A percentile compares a stretch with the other conserved stretches of the same genome.
These are phyloP conservation scores for Salmacisia buchloeana DNA, from an alignment of 1,284 basidiomycete genomes.

Conservation along the genomic window DNA sequence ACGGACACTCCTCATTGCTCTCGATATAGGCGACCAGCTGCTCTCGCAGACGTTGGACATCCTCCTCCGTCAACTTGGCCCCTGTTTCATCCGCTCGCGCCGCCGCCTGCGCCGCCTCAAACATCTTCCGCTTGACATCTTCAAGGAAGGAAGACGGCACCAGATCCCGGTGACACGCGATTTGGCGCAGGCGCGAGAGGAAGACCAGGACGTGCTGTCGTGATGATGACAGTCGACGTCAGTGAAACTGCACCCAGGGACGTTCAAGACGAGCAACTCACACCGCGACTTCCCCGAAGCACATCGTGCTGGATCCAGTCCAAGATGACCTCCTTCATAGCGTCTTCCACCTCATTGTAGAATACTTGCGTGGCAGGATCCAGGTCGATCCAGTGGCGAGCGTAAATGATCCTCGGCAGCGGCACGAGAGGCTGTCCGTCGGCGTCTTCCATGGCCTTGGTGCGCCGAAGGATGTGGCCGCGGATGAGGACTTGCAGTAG, in stretches of 20 bases:
- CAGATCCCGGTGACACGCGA: conserved; percentile 72
- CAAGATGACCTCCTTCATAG: conserved; percentile 63
- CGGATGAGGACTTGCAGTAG: conserved; percentile 67
- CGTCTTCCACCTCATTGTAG: conserved; percentile 68
- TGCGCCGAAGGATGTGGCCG: conserved; percentile 73
- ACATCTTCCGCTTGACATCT: conserved; percentile 57
- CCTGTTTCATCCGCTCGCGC: neutral
- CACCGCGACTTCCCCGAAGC: conserved; percentile 19
- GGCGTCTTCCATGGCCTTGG: conserved; percentile 64
- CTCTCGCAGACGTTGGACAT: conserved; percentile 58
- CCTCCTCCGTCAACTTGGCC: conserved; percentile 6
- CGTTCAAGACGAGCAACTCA: conserved; percentile 16
- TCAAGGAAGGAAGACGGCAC: conserved; percentile 71
- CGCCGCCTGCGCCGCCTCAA: conserved; percentile 53
- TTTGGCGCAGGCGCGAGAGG: conserved; percentile 78
- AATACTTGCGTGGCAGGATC: conserved; percentile 63
- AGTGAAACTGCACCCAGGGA: neutral
- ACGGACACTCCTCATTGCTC: conserved; percentile 71
- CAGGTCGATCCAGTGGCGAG: conserved; percentile 61
- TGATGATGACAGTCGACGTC: too few species aligned
- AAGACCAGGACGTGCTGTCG: conserved; percentile 61
- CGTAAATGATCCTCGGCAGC: conserved; percentile 43
- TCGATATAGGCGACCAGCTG: conserved; percentile 66
- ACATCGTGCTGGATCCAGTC: conserved; percentile 55
- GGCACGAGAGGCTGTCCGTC: conserved; percentile 11